Conservation (phyloP, 2,329 filamentous ascomycete species). For the Diplodia scrobiculata region DNA sequence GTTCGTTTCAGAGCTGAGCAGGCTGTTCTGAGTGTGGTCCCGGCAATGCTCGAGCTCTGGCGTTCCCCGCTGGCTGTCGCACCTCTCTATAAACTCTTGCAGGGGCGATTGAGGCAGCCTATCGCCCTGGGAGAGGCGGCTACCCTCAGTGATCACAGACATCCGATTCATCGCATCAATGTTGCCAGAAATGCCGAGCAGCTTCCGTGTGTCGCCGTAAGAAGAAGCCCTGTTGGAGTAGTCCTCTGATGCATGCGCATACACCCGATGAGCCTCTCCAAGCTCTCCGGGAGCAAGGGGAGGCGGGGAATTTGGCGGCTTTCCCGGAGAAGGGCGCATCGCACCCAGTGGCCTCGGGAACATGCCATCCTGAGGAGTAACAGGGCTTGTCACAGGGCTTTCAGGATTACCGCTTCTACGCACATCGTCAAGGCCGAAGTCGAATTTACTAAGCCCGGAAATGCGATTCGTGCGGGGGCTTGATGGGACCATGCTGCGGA, state of each 20-base stretch:
- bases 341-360: constrained; percentile 29
- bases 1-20: background rate
- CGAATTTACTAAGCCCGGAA: constrained; percentile 36
- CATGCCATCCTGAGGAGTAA: constrained; percentile 16
- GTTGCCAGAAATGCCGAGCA: constrained; percentile 20
- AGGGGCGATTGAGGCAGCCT: constrained; percentile 7
- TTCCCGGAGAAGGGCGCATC: constrained; percentile 31
- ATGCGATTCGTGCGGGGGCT: background rate
- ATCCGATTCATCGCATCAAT: background rate
- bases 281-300: constrained; percentile 39
- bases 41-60: background rate
- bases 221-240: constrained; percentile 14
- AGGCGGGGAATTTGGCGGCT: constrained; percentile 35
- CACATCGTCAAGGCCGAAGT: constrained; percentile 34
- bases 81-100: constrained; percentile 1
- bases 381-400: constrained; percentile 6
- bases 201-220: constrained; percentile 27
- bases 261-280: constrained; percentile 31
- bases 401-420: constrained; percentile 9
- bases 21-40: background rate
- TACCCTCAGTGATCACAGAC: background rate
- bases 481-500: constrained; percentile 12
- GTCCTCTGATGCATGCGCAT: constrained; percentile 1
- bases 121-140: background rate
- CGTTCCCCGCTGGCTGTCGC: constrained; percentile 4